phyloP scores from a whole-genome alignment of 805 yeast species.

The Zygosaccharomyces bailii region DNA sequence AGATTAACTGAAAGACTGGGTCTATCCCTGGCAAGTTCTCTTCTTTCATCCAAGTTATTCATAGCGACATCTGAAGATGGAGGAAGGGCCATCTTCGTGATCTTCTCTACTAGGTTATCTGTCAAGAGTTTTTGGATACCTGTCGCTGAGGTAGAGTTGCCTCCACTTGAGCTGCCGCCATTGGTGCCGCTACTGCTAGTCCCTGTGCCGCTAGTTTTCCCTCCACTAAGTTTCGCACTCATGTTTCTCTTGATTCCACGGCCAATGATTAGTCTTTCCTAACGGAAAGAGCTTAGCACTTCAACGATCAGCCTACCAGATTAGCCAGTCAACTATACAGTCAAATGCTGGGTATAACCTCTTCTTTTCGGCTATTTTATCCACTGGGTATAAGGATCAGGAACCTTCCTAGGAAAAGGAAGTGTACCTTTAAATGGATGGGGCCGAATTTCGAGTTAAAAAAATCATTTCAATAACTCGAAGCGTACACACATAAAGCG shows the following conservation, averaged over 20 bases:
- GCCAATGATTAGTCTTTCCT: neutral
- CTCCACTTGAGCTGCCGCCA: constrained; percentile 9
- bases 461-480: too few species aligned
- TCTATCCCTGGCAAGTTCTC: constrained; percentile 56
- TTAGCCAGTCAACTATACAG: neutral
- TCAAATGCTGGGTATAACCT: constrained; percentile 8
- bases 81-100: constrained; percentile 70
- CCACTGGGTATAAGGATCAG: neutral
- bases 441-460: neutral
- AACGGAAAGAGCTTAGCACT: neutral
- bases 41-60: constrained; percentile 48
- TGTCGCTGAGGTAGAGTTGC: constrained; percentile 11
- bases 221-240: constrained; percentile 8
- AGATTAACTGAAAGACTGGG: constrained; percentile 67
- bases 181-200: constrained; percentile 3
- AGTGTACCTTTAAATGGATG: neutral
- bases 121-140: constrained; percentile 42
- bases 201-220: constrained; percentile 5
- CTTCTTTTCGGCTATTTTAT: constrained; percentile 2
- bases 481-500: neutral
- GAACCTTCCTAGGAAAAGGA: neutral
- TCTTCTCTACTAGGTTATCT: constrained; percentile 69
- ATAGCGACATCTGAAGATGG: constrained; percentile 47
- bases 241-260: neutral
- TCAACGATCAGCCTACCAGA: neutral